These are phyloP conservation scores for Phylloporus arenicola DNA, from an alignment of 768 basidiomycete genomes.

Conservation along the genomic window DNA sequence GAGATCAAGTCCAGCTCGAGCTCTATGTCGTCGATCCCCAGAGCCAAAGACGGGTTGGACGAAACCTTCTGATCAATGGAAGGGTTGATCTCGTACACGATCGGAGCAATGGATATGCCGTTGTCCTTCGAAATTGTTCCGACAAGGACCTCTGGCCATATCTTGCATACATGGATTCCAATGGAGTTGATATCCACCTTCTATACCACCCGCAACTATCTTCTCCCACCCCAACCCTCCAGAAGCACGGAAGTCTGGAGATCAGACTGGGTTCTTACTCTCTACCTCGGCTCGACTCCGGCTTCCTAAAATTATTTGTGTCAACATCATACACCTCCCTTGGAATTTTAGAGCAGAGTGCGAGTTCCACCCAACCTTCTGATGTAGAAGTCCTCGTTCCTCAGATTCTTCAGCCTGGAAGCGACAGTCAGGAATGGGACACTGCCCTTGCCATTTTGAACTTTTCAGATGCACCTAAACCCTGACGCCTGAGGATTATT, in stretches of 20 bases:
- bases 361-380: slow-evolving; percentile 15
- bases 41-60: slow-evolving; percentile 39
- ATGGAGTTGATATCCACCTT: slow-evolving; percentile 47
- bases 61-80: slow-evolving; percentile 44
- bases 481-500: background rate
- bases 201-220: slow-evolving; percentile 48
- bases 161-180: slow-evolving; percentile 56
- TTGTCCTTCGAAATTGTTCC: slow-evolving; percentile 47
- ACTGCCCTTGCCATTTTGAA: slow-evolving; percentile 22
- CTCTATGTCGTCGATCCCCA: slow-evolving; percentile 45
- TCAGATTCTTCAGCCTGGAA: background rate
- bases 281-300: slow-evolving; percentile 40
- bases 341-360: slow-evolving; percentile 44
- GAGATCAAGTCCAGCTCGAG: slow-evolving; percentile 47
- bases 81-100: slow-evolving; percentile 44
- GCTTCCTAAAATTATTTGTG: slow-evolving; percentile 56
- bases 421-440: slow-evolving; percentile 27
- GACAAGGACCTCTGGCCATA: slow-evolving; percentile 57
- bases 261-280: slow-evolving; percentile 39
- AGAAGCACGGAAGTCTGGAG: slow-evolving; percentile 34
- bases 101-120: slow-evolving; percentile 39
- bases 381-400: slow-evolving; percentile 10
- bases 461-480: slow-evolving; percentile 13
- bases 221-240: slow-evolving; percentile 39
- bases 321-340: slow-evolving; percentile 47